Evolutionary conservation across 495 filamentous ascomycete species (phyloP), one percentile per base, ranked within the genome.

Genomic region (Paragyromitra xinjiangensis): DNA sequence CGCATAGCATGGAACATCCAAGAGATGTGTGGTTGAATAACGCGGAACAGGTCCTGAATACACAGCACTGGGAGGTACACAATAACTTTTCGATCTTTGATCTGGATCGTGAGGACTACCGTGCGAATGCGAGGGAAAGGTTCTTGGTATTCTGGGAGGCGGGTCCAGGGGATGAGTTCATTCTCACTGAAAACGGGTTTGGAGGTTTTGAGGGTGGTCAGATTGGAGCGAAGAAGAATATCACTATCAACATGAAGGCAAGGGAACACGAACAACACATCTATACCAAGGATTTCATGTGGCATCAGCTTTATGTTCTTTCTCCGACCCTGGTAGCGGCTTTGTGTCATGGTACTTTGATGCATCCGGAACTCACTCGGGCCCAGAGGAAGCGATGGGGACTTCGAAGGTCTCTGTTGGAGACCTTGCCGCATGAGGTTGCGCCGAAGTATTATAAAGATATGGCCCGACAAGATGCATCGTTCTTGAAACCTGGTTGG

Each of bases 101-200:
- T 56, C 63, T 83, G 37, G 82, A 83, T 64, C 61, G 82, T 16
- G 77, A 80, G 42, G 80, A 83, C 61, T 83, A 83, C 69, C 83
- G 75, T 56, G 80, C 75, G 7, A 83, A 83, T 51, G 82, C 82
- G 26, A 67, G 81, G 40, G 82, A 83, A 48, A 71, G 82, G 40
- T 83, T 83, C 48, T 71, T 83, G 69, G 82, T 83, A 16, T 82
- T 83, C 34, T 83, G 82, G 82, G 77, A 83, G 55, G 82, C 82
- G 1, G 77, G 78, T n/a, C 80, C 82, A 34, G 78, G 78, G 19
- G 80, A 83, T 26, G 82, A 83, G 69, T 83, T 83, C 63, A 70
- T 83, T 37, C 75, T 83, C 42, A 83, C 82, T 6, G 82, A 83
- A 44, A 83, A 83, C 19, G 80, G 77, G 24, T 83, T 83, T 75